Evolutionary conservation across 2,329 filamentous ascomycete genomes (phyloP), one percentile per base, ranked within the genome.

Genomic region (Dothistroma septosporum): DNA sequence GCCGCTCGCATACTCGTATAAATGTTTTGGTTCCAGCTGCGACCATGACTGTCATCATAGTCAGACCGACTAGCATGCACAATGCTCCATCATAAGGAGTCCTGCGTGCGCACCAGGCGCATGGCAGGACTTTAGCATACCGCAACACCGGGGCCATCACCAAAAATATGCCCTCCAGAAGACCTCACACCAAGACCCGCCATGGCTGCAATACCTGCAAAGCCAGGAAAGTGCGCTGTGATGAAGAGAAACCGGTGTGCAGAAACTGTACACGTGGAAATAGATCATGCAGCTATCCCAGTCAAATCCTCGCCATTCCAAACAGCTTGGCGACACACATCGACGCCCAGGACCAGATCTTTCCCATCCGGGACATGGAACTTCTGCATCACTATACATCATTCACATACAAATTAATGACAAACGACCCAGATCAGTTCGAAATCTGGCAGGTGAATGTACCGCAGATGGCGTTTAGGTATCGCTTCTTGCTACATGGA

Each of bases 301-400:
- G 59, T 33, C 64, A 66, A 44, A 37, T 53, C 50, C 59, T 49
- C 19, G 54, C 44, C 12, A 48, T 57, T 8, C 54, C 54, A 6
- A 48, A 47, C 44, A 57, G 47, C 4, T 32, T 63, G 28, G 37
- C 55, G 11, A 35, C 53, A 24, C 50, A 57, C 4, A 28, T 48
- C 3, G 55, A 60, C 28, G 24, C 31, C 10, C 61, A 63, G 35
- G 58, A 66, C 7, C 53, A 55, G 19, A 54, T 66, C 48, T 66
- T 66, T 28, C 64, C 65, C 1, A 1, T 63, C 4, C 63, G 65
- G 22, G 66, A 68, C 21, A 64, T 69, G 61, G 66, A 69, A 46
- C 59, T 69, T 7, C 61, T 69, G 9, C 67, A 69, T 33, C 63
- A 69, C 41, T 69, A 64, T 55, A 68, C 67, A 0, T 58, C 63